These are phyloP conservation scores for Glycine latifolia DNA, from an alignment of 306 rosid species.

Conservation along the genomic window DNA sequence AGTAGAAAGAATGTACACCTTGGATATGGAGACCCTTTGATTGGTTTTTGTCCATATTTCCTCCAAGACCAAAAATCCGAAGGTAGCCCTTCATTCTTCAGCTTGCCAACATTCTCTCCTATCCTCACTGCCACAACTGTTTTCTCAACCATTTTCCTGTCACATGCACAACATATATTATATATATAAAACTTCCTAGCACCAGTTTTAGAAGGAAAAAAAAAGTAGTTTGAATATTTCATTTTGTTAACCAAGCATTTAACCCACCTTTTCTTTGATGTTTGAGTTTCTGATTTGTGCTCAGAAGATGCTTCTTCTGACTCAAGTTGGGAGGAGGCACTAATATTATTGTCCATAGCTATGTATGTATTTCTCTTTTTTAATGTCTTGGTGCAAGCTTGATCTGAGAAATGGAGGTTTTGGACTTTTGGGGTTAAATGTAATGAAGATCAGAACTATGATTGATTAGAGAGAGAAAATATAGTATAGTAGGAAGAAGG, in stretches of 20 bases:
- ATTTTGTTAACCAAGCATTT: not conserved
- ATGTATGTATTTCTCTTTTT: no score
- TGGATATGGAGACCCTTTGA: conserved; percentile 96
- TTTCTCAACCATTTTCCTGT: conserved; percentile 75
- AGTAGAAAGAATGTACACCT: conserved; percentile 58
- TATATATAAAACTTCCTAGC: not conserved
- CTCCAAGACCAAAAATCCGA: conserved; percentile 98
- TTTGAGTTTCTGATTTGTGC: conserved; percentile 56
- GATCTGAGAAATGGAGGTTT: conserved; percentile 24
- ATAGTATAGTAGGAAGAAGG: conserved; percentile 32
- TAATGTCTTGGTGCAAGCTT: conserved; percentile 34
- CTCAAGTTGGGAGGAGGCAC: conserved; percentile 53
- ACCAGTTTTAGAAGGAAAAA: not conserved
- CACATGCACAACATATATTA: conserved; percentile 36
- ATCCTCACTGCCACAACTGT: conserved; percentile 75
- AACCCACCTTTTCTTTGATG: conserved; percentile 66
- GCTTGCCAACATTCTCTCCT: conserved; percentile 75
- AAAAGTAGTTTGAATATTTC: not conserved
- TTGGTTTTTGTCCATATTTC: conserved; percentile 96
- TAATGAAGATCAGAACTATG: conserved; percentile 49
- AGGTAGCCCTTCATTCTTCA: conserved; percentile 91
- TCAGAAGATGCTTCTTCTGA: conserved; percentile 51
- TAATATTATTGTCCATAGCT: conserved; percentile 52
- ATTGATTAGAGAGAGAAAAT: conserved; percentile 60
- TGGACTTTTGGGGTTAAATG: conserved; percentile 34